These are phyloP conservation scores for Cercis canadensis DNA, from an alignment of 306 rosid genomes.

Conservation along the genomic window DNA sequence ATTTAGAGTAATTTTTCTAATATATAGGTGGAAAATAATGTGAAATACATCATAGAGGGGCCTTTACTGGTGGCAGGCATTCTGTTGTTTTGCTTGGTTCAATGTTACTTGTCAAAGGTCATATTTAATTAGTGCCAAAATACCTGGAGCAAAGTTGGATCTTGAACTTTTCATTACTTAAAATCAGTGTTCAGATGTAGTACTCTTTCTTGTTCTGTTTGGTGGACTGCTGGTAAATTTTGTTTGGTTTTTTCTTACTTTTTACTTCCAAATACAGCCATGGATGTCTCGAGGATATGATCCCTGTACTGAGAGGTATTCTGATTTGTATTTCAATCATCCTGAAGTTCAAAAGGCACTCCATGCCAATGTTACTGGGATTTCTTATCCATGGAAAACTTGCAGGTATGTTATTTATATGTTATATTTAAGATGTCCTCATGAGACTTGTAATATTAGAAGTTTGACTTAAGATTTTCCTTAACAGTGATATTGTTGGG, in stretches of 20 bases:
- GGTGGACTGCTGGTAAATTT: conserved; percentile 29
- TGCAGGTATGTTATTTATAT: conserved; percentile 66
- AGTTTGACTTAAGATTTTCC: conserved; percentile 22
- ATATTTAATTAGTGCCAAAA: background rate
- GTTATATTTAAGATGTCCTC: conserved; percentile 29
- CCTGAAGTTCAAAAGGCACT: conserved; percentile 94
- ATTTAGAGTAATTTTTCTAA: too few relatives aligned
- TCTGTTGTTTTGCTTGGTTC: background rate
- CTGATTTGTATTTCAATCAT: conserved; percentile 76
- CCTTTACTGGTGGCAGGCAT: too few relatives aligned
- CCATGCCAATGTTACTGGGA: conserved; percentile 83
- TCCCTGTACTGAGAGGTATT: conserved; percentile 91
- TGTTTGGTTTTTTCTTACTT: conserved; percentile 24
- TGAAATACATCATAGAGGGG: too few relatives aligned
- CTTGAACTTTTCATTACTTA: background rate
- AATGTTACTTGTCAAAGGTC: background rate
- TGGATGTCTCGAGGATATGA: conserved; percentile 96
- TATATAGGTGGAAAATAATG: too few relatives aligned
- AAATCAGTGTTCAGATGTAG: conserved; percentile 10
- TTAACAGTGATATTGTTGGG: conserved; percentile 75
- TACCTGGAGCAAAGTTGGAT: background rate
- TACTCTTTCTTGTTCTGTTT: background rate
- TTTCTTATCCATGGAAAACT: conserved; percentile 82
- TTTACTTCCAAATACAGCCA: conserved; percentile 65
- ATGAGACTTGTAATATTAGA: conserved; percentile 7